Conservation (phyloP, 2,329 filamentous ascomycete species). For the Cordyceps pruinosa region DNA sequence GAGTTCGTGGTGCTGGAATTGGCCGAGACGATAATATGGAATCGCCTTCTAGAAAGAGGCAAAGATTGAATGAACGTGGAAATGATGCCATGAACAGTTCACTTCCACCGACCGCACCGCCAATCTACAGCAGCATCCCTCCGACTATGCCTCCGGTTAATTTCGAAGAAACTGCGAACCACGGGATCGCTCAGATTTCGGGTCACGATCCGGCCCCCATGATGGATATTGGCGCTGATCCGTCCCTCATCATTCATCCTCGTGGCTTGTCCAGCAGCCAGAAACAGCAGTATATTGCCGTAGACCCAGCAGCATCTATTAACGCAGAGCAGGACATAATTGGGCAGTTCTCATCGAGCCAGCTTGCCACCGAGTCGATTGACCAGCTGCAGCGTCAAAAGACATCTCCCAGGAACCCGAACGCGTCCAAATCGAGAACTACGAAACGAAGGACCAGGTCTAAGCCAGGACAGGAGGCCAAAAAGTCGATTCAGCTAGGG, state of each 20-base stretch:
- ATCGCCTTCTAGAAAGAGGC: neutral
- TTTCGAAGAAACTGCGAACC: neutral
- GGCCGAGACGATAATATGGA: neutral
- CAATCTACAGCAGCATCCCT: slow-evolving; percentile 19
- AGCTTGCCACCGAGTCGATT: neutral
- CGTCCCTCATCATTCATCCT: slow-evolving; percentile 28
- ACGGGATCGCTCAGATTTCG: neutral
- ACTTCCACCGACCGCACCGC: neutral
- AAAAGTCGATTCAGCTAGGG: neutral
- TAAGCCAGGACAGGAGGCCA: neutral
- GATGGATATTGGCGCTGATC: slow-evolving; percentile 20
- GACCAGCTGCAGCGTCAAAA: neutral
- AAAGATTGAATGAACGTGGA: neutral
- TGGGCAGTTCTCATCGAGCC: too few species aligned
- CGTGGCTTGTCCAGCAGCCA: slow-evolving; percentile 31
- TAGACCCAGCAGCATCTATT: slow-evolving; percentile 17
- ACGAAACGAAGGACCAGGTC: neutral
- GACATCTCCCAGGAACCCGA: neutral
- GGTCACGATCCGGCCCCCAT: slow-evolving; percentile 10
- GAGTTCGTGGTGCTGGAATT: neutral
- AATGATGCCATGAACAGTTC: neutral
- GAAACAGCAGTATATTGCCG: slow-evolving; percentile 28
- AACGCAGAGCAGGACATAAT: slow-evolving; percentile 6
- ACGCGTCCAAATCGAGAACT: neutral
- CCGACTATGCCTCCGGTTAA: slow-evolving; percentile 17